These are phyloP conservation scores for Trichoderma asperelloides DNA, from an alignment of 495 filamentous ascomycete species.

Conservation along the genomic window DNA sequence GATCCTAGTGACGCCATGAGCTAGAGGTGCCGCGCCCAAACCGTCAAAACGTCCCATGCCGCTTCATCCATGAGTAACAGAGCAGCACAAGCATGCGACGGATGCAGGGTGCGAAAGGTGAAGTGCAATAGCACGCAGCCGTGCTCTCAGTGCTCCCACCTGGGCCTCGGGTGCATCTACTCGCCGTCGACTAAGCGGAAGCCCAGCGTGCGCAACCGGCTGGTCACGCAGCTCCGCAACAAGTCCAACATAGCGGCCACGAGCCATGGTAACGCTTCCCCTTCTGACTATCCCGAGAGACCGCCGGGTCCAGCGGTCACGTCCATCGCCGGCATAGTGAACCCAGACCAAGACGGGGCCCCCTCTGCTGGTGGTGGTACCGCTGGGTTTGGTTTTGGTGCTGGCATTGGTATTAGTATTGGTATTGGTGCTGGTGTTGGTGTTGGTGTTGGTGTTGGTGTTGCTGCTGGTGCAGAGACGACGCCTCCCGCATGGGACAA, in stretches of 20 bases:
- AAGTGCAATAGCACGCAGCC: conserved; percentile 20
- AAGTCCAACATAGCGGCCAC: background rate
- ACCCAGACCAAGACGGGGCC: background rate
- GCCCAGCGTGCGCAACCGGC: conserved; percentile 1
- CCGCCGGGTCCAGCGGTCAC: background rate
- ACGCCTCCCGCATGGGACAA: background rate
- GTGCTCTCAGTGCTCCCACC: conserved; percentile 14
- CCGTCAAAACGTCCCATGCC: background rate
- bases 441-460: background rate
- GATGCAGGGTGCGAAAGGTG: conserved; percentile 19
- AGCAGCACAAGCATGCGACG: conserved; percentile 15
- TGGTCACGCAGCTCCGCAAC: conserved; percentile 10
- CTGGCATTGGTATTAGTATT: background rate
- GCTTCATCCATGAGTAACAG: conserved; percentile 6
- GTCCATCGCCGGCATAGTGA: background rate
- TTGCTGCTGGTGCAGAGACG: background rate
- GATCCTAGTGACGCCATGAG: background rate
- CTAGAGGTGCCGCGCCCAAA: background rate
- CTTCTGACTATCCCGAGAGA: background rate
- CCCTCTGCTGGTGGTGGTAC: background rate
- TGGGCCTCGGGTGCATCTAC: conserved; percentile 12
- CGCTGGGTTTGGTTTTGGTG: background rate
- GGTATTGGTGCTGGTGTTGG: background rate
- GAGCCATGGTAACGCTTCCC: background rate
- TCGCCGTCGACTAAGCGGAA: conserved; percentile 3